These are phyloP conservation scores for Agaricales sp. DNA, from an alignment of 1,284 basidiomycete species.

Conservation along the genomic window DNA sequence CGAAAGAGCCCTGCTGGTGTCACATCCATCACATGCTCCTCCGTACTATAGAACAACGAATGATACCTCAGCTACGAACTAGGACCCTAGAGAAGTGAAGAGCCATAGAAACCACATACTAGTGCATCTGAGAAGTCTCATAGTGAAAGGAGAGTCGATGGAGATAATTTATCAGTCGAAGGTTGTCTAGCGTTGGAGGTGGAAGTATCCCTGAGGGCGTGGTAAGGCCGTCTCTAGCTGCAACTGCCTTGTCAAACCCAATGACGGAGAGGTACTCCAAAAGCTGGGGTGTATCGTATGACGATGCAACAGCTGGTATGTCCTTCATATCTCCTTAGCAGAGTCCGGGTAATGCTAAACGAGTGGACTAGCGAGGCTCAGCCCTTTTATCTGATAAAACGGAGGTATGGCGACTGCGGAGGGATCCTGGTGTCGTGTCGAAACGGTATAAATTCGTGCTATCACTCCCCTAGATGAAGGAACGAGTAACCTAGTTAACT, in stretches of 20 bases:
- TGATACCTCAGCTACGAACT: neutral
- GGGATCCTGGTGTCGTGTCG: too few relatives aligned
- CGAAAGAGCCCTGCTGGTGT: neutral
- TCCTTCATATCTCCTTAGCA: too few relatives aligned
- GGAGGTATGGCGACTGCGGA: too few relatives aligned
- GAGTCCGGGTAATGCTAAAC: too few relatives aligned
- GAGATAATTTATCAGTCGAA: neutral
- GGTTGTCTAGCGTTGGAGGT: neutral
- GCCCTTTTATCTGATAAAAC: too few relatives aligned
- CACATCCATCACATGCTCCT: neutral
- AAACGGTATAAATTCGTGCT: too few relatives aligned
- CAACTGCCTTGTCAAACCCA: neutral
- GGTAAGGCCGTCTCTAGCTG: neutral
- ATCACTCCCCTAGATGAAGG: too few relatives aligned
- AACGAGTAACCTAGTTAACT: too few relatives aligned
- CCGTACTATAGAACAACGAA: neutral
- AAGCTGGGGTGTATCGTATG: neutral
- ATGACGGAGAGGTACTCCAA: neutral
- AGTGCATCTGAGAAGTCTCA: neutral
- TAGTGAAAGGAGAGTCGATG: neutral
- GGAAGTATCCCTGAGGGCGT: too few relatives aligned
- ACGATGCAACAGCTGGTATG: neutral
- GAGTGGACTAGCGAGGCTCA: too few relatives aligned
- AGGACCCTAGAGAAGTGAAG: too few relatives aligned
- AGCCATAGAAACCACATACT: neutral